Evolutionary conservation across 768 basidiomycete genomes (phyloP).

Genomic region (Cystobasidium ongulense): DNA sequence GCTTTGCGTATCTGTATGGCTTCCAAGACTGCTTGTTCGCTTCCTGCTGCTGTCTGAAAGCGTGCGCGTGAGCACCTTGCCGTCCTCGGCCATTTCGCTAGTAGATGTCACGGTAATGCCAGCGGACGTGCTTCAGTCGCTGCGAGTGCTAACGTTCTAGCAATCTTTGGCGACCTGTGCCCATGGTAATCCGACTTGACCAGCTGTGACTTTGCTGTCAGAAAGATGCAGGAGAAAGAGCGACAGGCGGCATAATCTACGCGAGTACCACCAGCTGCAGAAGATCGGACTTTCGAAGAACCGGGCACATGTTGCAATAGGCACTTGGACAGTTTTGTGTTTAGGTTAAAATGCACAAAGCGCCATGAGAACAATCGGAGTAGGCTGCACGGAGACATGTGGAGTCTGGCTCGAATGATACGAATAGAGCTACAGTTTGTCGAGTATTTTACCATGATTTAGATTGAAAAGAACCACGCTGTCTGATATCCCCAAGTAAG

Average conservation of each 20-base stretch:
- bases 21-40: slow-evolving; percentile 5
- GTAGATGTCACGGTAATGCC: not conserved
- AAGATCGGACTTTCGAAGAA: no score
- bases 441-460: not conserved
- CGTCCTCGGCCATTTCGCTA: not conserved
- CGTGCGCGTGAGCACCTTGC: not conserved
- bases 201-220: not conserved
- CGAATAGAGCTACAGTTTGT: not conserved
- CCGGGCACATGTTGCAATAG: no score
- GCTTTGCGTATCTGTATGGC: not conserved
- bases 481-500: not conserved
- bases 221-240: not conserved
- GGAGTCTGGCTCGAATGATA: not conserved
- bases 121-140: not conserved
- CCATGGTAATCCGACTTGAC: not conserved
- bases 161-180: not conserved
- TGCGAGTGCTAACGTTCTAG: not conserved
- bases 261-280: no score
- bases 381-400: no score
- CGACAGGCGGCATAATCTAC: no score
- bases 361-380: no score
- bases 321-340: no score
- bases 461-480: not conserved
- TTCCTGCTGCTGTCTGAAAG: not conserved
- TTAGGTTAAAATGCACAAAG: no score